Percentiles rank a stretch among this genome's conserved stretches.
Evolutionary conservation across 139 green algal genomes (phyloP).

Genomic region (Chlorella sp.): DNA sequence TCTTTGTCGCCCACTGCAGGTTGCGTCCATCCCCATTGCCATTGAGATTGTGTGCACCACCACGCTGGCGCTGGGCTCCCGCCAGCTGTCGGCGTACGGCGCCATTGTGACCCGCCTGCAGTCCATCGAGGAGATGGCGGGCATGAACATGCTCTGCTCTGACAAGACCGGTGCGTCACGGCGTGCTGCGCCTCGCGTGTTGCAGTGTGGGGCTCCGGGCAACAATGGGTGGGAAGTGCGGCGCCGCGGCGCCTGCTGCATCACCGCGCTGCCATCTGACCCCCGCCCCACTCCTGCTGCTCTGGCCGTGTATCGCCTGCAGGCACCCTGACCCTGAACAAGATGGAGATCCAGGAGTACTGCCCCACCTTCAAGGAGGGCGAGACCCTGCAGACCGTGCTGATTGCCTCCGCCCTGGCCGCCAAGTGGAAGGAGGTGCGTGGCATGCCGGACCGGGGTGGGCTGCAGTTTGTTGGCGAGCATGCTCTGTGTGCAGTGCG

Average conservation of each 20-base stretch:
- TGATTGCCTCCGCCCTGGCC: constrained; percentile 72
- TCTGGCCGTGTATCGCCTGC: too few relatives aligned
- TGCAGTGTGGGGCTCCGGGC: too few relatives aligned
- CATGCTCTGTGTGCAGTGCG: neutral
- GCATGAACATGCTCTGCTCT: constrained; percentile 93
- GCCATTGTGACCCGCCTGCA: constrained; percentile 84
- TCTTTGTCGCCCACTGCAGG: neutral
- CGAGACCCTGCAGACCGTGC: constrained; percentile 46
- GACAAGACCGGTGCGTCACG: constrained; percentile 74
- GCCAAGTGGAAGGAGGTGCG: constrained; percentile 85
- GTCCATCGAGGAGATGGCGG: constrained; percentile 90
- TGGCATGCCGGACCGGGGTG: neutral
- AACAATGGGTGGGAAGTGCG: too few relatives aligned
- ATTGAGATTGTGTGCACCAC: constrained; percentile 84
- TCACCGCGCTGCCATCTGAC: too few relatives aligned
- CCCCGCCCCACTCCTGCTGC: too few relatives aligned
- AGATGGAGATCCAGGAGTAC: constrained; percentile 89
- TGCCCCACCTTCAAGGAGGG: constrained; percentile 68
- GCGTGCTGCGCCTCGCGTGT: too few relatives aligned
- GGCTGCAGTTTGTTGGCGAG: too few relatives aligned
- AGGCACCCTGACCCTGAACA: constrained; percentile 91
- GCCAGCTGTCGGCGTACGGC: constrained; percentile 65
- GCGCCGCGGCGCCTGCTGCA: too few relatives aligned
- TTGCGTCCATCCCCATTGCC: constrained; percentile 76
- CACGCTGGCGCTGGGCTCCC: constrained; percentile 83